Evolutionary conservation across 495 filamentous ascomycete genomes (phyloP).

Genomic region (Lophiotrema nucula): DNA sequence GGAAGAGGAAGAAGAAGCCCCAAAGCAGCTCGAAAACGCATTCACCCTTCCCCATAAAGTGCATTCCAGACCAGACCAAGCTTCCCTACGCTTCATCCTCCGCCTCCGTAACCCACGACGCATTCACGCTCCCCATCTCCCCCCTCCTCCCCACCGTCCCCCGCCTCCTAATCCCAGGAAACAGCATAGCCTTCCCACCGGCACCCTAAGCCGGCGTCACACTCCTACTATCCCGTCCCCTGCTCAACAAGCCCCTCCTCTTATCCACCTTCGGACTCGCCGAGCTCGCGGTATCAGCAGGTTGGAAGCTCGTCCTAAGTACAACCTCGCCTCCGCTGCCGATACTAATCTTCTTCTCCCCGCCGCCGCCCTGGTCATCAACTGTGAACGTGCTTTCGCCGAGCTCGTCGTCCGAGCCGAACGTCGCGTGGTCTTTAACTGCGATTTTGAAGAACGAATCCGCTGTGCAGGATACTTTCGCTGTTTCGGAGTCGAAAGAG

Average conservation of each 20-base stretch:
- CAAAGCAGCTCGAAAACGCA: no score
- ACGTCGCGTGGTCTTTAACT: slow-evolving; percentile 78
- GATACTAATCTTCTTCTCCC: slow-evolving; percentile 70
- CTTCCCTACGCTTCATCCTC: no score
- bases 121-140: no score
- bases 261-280: slow-evolving; percentile 18
- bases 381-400: slow-evolving; percentile 89
- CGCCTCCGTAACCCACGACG: no score
- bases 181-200: no score
- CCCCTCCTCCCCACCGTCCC: no score
- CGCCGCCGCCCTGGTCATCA: slow-evolving; percentile 70
- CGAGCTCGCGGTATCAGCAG: slow-evolving; percentile 10
- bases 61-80: no score
- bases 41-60: no score
- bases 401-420: slow-evolving; percentile 74
- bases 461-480: slow-evolving; percentile 72
- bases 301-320: slow-evolving; percentile 54
- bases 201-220: slow-evolving; percentile 22
- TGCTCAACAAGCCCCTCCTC: slow-evolving; percentile 22
- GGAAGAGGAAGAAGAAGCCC: no score
- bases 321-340: slow-evolving; percentile 65
- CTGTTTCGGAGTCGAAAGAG: slow-evolving; percentile 62
- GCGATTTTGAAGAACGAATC: slow-evolving; percentile 83
- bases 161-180: no score
- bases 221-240: slow-evolving; percentile 20